Evolutionary conservation across 257 asterid genomes (phyloP).

Genomic region (Vinca minor): DNA sequence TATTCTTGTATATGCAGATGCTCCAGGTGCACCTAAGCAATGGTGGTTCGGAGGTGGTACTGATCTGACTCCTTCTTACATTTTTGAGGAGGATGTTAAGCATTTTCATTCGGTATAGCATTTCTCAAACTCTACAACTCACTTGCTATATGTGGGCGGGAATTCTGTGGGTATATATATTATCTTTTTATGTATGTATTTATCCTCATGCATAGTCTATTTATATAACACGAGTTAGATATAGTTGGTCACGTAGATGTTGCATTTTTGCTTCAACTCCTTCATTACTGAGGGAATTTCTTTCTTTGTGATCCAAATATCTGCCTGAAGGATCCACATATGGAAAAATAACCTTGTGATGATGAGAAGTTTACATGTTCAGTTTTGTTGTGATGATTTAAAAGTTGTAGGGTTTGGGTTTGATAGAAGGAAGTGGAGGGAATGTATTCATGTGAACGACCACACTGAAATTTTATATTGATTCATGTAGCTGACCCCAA

Average conservation of each 20-base stretch:
- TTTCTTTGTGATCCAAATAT: not conserved
- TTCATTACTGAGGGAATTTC: not conserved
- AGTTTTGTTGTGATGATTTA: too few species aligned
- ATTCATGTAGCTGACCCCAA: too few species aligned
- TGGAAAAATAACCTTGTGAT: not conserved
- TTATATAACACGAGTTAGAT: not conserved
- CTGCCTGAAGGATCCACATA: not conserved
- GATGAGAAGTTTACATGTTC: too few species aligned
- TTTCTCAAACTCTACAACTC: not conserved
- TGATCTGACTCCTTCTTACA: constrained; percentile 92
- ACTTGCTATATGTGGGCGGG: not conserved
- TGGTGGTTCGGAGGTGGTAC: constrained; percentile 99
- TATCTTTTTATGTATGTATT: not conserved
- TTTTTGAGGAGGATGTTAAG: constrained; percentile 90
- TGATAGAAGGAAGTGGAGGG: too few species aligned
- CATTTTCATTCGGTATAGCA: constrained; percentile 83
- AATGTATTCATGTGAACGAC: too few species aligned
- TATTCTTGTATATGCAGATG: constrained; percentile 42
- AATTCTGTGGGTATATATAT: too few species aligned
- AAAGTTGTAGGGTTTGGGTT: not conserved
- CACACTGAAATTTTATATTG: too few species aligned
- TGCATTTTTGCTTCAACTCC: not conserved
- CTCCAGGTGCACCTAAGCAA: constrained; percentile 88
- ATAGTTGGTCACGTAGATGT: not conserved
- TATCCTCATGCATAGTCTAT: not conserved